Conservation (phyloP, 306 rosid species). For the Glycyrrhiza uralensis region DNA sequence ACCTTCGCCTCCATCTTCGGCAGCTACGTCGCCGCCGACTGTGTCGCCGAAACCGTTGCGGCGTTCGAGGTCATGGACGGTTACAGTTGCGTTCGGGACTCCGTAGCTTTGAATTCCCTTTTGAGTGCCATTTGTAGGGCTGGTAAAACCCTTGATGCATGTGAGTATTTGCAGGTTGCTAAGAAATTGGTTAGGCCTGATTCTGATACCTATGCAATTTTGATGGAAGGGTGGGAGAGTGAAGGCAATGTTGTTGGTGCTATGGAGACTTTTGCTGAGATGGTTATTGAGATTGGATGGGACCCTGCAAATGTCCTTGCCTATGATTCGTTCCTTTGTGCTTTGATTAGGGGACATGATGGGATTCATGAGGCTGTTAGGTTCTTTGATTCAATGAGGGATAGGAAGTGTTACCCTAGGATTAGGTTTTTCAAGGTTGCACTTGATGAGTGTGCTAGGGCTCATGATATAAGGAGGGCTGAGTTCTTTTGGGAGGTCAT, state of each 20-base stretch:
- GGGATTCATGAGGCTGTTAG: constrained; percentile 46
- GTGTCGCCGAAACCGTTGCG: constrained; percentile 39
- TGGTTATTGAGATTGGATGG: constrained; percentile 66
- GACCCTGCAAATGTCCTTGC: constrained; percentile 57
- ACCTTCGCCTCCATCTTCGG: constrained; percentile 66
- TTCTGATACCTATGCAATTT: constrained; percentile 49
- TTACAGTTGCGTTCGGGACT: constrained; percentile 47
- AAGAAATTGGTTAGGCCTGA: constrained; percentile 48
- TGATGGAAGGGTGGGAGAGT: constrained; percentile 71
- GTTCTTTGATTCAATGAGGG: constrained; percentile 43
- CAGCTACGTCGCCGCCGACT: constrained; percentile 46
- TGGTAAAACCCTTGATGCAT: constrained; percentile 41
- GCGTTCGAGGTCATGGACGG: constrained; percentile 54
- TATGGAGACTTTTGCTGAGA: constrained; percentile 50
- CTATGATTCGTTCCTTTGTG: constrained; percentile 51
- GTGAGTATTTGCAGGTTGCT: constrained; percentile 44
- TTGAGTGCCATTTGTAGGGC: constrained; percentile 66
- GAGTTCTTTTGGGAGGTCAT: constrained; percentile 55
- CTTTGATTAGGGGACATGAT: constrained; percentile 44
- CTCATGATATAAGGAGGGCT: constrained; percentile 38
- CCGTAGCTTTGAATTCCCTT: constrained; percentile 52
- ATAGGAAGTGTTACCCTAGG: constrained; percentile 55
- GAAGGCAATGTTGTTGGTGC: constrained; percentile 50
- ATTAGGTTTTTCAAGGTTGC: constrained; percentile 56
- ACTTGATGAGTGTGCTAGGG: constrained; percentile 48